Evolutionary conservation across 2,329 filamentous ascomycete genomes (phyloP), one percentile per base, ranked within the genome.

Genomic region (Pseudocercospora ulei): DNA sequence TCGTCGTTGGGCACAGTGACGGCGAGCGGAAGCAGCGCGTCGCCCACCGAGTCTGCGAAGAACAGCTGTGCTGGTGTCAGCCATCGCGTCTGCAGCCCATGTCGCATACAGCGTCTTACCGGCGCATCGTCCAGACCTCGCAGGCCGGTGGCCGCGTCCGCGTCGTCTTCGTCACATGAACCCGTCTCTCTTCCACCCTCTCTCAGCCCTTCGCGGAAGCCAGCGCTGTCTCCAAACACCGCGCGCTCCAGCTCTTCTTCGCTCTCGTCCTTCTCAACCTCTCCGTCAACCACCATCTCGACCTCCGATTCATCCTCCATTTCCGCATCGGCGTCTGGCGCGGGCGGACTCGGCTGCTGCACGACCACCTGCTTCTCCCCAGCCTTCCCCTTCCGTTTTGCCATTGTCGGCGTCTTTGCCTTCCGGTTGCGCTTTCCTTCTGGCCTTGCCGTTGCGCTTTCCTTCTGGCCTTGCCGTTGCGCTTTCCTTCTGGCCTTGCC

Each of bases 221-320:
- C 82, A n/a, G 75, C 73, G 30, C 80, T 77, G 63, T 93, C 82
- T 39, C 90, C 90, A 46, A 98, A 82, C 3, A 98, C 82, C 46
- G 95, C 67, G 49, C 78, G 76, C 65, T 95, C 88, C 23, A 59
- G 44, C 51, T 59, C 56, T 43, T 48, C 45, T 44, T 59, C 56
- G 4, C 46, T 50, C 22, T 52, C 54, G 35, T 57, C 56, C 39
- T 56, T 57, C 28, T 51, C 51, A 2, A 43, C 14, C 38, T 52
- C 54, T 31, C 47, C 50, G 22, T 59, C 53, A 5, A 53, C 43
- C 19, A 44, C 38, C 29, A 56, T 46, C 12, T 57, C 54, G n/a
- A 55, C 50, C 20, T 57, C 53, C 7, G 52, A 56, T 28, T 53
- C 51, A 9, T 51, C 47, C 9, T 53, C 48, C 22, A 44, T 39